Evolutionary conservation across 2,329 filamentous ascomycete species (phyloP).

Genomic region (Clonostachys byssicola): DNA sequence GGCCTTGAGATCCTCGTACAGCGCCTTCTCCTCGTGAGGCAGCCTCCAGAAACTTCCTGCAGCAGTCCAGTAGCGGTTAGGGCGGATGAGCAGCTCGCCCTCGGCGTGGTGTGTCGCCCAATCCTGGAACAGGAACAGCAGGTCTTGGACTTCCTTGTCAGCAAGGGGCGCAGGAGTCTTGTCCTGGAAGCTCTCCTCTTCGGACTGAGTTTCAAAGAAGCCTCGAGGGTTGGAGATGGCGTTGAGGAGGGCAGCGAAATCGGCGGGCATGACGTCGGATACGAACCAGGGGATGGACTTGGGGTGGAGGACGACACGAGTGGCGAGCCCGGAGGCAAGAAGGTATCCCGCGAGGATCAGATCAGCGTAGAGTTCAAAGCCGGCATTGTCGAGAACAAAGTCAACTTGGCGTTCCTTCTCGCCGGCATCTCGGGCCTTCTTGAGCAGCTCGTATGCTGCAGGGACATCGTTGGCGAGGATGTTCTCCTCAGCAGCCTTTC

Average conservation of each 20-base stretch:
- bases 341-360: conserved; percentile 63
- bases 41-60: conserved; percentile 85
- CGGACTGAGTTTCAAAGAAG: conserved; percentile 73
- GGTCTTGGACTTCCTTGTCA: conserved; percentile 60
- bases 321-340: conserved; percentile 58
- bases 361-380: conserved; percentile 68
- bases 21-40: conserved; percentile 59
- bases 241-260: conserved; percentile 78
- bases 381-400: conserved; percentile 69
- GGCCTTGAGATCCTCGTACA: conserved; percentile 74
- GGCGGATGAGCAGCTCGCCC: conserved; percentile 75
- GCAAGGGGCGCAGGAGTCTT: conserved; percentile 56
- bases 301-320: conserved; percentile 60
- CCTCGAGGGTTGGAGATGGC: conserved; percentile 69
- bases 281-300: conserved; percentile 71
- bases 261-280: conserved; percentile 67
- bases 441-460: conserved; percentile 19
- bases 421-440: conserved; percentile 26
- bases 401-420: conserved; percentile 25
- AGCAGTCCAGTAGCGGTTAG: conserved; percentile 88
- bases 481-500: conserved; percentile 60
- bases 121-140: conserved; percentile 76
- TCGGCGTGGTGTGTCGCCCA: conserved; percentile 79
- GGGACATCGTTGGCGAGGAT: conserved; percentile 63
- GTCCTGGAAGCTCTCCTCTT: conserved; percentile 38